Evolutionary conservation across 2,329 filamentous ascomycete genomes (phyloP), one percentile per base, ranked within the genome.

Genomic region (Trichoderma sp.): DNA sequence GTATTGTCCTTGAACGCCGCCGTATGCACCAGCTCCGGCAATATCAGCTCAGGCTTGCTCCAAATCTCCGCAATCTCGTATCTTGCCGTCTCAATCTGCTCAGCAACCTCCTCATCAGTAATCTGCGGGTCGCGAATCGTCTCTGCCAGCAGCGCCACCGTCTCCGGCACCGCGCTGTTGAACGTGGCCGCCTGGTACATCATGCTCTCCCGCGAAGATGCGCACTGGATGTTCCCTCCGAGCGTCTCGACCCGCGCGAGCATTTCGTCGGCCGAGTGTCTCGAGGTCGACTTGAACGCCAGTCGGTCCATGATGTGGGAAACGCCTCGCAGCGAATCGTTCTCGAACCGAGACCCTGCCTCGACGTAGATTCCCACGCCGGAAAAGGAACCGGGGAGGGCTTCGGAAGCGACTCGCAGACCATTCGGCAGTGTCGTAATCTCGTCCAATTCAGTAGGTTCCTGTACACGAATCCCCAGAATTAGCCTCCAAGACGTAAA

Each of bases 161-260:
- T 94, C 9, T 90, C 90, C 7, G 93, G 91, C 9, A 99, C 94
- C 21, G 94, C 92, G 30, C 91, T 92, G 85, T 99, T 99, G 88
- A 99, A 99, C 34, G 95, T 98, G 30, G 96, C 96, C 1, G 94
- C 93, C 82, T 99, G 96, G 85, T 99, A 99, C 96, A 99, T 99
- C 83, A 99, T 89, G 71, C 94, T 94, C 83, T 99, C 96, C 75
- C 96, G 88, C 2, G 94, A 97, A 1, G 95, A 98, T 12, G 95
- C 95, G 83, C 96, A 99, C 83, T 98, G 95, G 73, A 99, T 95
- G 81, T 98, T 98, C 36, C 96, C 96, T 43, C 96, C 96, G 3
- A 99, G 86, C 0, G 91, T 91, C 82, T 98, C 96, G 39, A 98
- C 88, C 39, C 91, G 87, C 81, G 97, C 94, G 24, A 97, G 85